phyloP scores from a whole-genome alignment of 208 protist genomes.

The Acanthamoeba culbertsoni region DNA sequence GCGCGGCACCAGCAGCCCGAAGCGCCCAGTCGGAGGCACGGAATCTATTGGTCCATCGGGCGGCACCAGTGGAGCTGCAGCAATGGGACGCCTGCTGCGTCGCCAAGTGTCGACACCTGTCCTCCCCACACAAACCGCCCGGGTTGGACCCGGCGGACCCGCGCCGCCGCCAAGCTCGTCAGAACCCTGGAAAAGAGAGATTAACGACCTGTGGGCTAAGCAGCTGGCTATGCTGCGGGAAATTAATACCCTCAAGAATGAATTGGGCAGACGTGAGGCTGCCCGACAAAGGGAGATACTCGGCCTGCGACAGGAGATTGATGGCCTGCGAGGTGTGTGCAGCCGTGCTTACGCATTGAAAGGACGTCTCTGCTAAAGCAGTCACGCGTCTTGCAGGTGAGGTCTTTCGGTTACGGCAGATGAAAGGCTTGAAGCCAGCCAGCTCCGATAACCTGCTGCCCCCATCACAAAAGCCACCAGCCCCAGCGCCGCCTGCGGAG shows the following conservation, averaged over 20 bases:
- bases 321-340: not conserved
- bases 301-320: slow-evolving; percentile 12
- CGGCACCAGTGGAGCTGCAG: not conserved
- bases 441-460: slow-evolving; percentile 1
- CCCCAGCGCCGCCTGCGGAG: no score
- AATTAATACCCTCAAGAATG: slow-evolving; percentile 53
- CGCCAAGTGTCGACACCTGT: not conserved
- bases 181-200: slow-evolving; percentile 54
- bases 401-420: not conserved
- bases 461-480: not conserved
- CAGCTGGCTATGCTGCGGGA: slow-evolving; percentile 56
- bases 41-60: not conserved
- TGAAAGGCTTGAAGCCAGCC: not conserved
- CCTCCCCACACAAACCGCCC: not conserved
- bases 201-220: slow-evolving; percentile 56
- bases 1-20: not conserved
- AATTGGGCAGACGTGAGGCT: slow-evolving; percentile 36
- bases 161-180: not conserved
- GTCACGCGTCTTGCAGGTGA: not conserved
- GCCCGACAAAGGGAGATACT: slow-evolving; percentile 55
- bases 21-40: not conserved
- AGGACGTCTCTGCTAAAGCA: not conserved
- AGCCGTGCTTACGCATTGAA: not conserved
- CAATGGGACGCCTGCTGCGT: not conserved
- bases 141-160: not conserved